Conservation (phyloP, 176 grass and related monocot genomes). For the bread wheat (Triticum aestivum) region IWGSC_CS_RefSeq_v2.1 NC_057801.1:158635748-158636247, state of each 20-base stretch:
- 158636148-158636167: neutral
- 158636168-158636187: neutral
- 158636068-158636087: conserved; percentile 72
- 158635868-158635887: neutral
- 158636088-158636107: conserved; percentile 56
- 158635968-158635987: neutral
- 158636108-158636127: conserved; percentile 30
- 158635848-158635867: neutral
- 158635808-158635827: conserved; percentile 90
- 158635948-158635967: neutral
- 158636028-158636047: conserved; percentile 64
- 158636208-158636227: conserved; percentile 9
- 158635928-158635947: neutral
- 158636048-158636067: conserved; percentile 71
- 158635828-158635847: conserved; percentile 78
- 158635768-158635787: conserved; percentile 74
- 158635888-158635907: neutral
- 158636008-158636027: conserved; percentile 55
- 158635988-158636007: conserved; percentile 31
- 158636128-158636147: conserved; percentile 24
- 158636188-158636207: conserved; percentile 6
- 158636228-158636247: conserved; percentile 57
- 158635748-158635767: conserved; percentile 91
- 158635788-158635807: conserved; percentile 75
- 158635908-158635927: neutral